Conservation (phyloP, 2,329 filamentous ascomycete species). For the Pseudocercospora macadamiae region DNA sequence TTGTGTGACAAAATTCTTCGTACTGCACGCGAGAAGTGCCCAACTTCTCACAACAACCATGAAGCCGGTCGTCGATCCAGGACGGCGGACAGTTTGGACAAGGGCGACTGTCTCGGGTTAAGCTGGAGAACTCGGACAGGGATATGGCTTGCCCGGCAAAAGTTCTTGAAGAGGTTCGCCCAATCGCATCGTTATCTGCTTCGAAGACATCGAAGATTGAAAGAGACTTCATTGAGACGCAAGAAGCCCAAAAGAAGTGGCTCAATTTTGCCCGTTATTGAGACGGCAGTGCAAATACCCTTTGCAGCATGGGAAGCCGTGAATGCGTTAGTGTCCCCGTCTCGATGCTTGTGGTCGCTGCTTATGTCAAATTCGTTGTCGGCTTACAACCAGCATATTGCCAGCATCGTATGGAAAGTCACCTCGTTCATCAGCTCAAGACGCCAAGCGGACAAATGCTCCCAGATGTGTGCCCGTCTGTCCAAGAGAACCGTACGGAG, state of each 20-base stretch:
- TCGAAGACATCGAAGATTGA: background rate
- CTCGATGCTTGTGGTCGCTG: no score
- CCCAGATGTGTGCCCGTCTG: no score
- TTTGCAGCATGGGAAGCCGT: no score
- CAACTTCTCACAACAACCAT: slow-evolving; percentile 1
- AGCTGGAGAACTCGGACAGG: background rate
- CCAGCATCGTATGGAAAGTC: no score
- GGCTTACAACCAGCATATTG: no score
- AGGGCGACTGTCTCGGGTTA: background rate
- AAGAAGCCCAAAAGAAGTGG: background rate
- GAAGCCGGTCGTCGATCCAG: background rate
- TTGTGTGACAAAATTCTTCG: no score
- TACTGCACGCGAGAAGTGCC: no score
- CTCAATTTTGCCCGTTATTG: background rate
- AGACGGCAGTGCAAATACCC: no score
- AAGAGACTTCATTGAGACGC: slow-evolving; percentile 4
- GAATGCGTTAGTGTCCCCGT: no score
- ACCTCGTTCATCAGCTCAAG: no score
- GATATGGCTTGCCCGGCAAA: background rate
- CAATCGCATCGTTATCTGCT: background rate
- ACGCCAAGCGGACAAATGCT: no score
- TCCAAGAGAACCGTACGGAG: background rate
- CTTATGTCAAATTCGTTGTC: no score
- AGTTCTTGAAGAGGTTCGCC: background rate
- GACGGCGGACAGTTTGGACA: background rate